A percentile compares a stretch with the other conserved stretches of the same genome.
Evolutionary conservation across 495 filamentous ascomycete genomes (phyloP).

Genomic region (Aspergillus olivimuriae): DNA sequence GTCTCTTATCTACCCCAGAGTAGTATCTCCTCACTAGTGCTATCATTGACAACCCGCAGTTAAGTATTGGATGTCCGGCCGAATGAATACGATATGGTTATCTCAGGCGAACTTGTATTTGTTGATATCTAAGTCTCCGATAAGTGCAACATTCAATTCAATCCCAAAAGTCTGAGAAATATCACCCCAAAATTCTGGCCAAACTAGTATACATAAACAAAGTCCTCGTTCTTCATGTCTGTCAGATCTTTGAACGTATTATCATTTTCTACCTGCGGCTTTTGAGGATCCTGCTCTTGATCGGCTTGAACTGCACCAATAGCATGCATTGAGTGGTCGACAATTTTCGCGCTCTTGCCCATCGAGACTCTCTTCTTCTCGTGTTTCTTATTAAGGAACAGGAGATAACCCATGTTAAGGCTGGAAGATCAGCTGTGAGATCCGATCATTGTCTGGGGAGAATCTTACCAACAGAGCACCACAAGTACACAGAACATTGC

Average conservation of each 20-base stretch:
- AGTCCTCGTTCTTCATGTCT: slow-evolving; percentile 51
- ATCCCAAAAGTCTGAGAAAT: too few species aligned
- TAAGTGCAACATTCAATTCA: too few species aligned
- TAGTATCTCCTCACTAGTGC: too few species aligned
- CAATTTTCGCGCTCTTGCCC: slow-evolving; percentile 42
- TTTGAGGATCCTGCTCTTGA: slow-evolving; percentile 28
- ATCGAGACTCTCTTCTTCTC: slow-evolving; percentile 38
- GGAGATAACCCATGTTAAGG: slow-evolving; percentile 38
- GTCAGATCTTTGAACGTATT: slow-evolving; percentile 48
- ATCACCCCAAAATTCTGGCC: background rate
- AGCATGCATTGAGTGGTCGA: slow-evolving; percentile 34
- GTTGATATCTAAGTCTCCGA: too few species aligned
- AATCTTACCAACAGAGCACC: slow-evolving; percentile 35
- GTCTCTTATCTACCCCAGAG: too few species aligned
- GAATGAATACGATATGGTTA: too few species aligned
- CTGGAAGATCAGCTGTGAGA: slow-evolving; percentile 12
- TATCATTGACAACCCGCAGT: too few species aligned
- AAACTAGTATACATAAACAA: slow-evolving; percentile 51
- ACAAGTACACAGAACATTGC: slow-evolving; percentile 50
- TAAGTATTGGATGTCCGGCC: too few species aligned
- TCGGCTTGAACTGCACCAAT: slow-evolving; percentile 35
- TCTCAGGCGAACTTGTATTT: too few species aligned
- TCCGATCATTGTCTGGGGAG: background rate
- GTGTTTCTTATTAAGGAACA: slow-evolving; percentile 46
- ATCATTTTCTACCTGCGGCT: slow-evolving; percentile 40